Conservation (phyloP, 2,329 filamentous ascomycete species). For the Berkeleyomyces rouxiae region DNA sequence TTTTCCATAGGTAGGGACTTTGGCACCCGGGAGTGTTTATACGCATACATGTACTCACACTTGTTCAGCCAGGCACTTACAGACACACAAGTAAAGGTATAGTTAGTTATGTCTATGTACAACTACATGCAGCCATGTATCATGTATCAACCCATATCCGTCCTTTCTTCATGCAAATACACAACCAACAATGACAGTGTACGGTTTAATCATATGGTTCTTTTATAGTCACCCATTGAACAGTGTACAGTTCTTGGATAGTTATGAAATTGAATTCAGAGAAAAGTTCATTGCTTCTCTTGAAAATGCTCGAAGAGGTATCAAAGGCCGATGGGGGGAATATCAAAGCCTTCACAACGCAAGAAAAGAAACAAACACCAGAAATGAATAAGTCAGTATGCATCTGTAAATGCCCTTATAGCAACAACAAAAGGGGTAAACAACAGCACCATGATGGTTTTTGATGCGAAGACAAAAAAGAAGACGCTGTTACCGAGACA, state of each 20-base stretch:
- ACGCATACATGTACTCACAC: too few species aligned
- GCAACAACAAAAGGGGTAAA: neutral
- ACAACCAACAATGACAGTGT: too few species aligned
- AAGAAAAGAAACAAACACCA: neutral
- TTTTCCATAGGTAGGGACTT: too few species aligned
- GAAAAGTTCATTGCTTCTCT: slow-evolving; percentile 2
- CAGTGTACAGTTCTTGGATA: neutral
- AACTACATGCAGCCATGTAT: too few species aligned
- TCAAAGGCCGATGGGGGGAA: neutral
- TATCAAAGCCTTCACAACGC: neutral
- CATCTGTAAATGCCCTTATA: slow-evolving; percentile 4
- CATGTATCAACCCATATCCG: too few species aligned
- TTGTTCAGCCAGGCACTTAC: too few species aligned
- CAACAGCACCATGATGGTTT: neutral
- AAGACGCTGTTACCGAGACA: neutral
- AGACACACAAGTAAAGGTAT: too few species aligned
- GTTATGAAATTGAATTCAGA: neutral
- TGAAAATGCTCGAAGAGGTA: neutral
- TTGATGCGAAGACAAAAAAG: neutral
- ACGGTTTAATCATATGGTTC: too few species aligned
- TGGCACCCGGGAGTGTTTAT: too few species aligned
- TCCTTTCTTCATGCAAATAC: too few species aligned
- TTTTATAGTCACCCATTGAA: too few species aligned
- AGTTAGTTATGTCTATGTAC: too few species aligned
- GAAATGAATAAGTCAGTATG: neutral